Percentiles rank a stretch among this genome's conserved stretches.
phyloP scores from a whole-genome alignment of 768 basidiomycete genomes.

The Chalciporus sphaerocephalus region DNA sequence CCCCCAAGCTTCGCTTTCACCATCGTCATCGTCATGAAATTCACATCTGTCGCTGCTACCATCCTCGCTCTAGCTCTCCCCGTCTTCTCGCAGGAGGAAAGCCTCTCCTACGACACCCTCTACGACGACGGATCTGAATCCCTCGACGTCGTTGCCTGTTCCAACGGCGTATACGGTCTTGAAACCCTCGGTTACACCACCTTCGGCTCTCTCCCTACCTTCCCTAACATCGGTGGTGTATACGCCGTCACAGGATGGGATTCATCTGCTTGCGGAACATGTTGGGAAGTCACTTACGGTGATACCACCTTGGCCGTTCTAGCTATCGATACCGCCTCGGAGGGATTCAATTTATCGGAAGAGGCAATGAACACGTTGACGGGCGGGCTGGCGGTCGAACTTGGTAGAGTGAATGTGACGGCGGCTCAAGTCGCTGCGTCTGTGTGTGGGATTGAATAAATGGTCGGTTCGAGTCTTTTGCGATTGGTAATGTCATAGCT shows the following conservation, averaged over 20 bases:
- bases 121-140: constrained; percentile 26
- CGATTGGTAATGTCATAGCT: too few species aligned
- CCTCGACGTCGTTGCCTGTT: constrained; percentile 28
- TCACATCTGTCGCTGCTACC: constrained; percentile 9
- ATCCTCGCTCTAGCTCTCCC: constrained; percentile 15
- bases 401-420: constrained; percentile 47
- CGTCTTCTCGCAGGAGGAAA: constrained; percentile 12
- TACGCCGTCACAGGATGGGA: constrained; percentile 30
- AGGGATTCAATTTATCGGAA: constrained; percentile 47
- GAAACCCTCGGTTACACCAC: constrained; percentile 30
- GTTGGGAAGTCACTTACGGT: constrained; percentile 28
- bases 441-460: constrained; percentile 39
- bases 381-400: constrained; percentile 38
- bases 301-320: constrained; percentile 17
- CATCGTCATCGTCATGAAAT: constrained; percentile 21
- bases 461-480: neutral
- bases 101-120: constrained; percentile 29
- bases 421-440: constrained; percentile 42
- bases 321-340: constrained; percentile 26
- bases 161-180: constrained; percentile 32
- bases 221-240: constrained; percentile 33
- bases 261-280: constrained; percentile 32
- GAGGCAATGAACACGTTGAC: constrained; percentile 56
- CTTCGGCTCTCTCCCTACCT: constrained; percentile 29
- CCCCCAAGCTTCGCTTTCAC: neutral